A percentile compares a stretch with the other conserved stretches of the same genome.
Evolutionary conservation across 331 rosid genomes (phyloP).

Genomic region (Malus hybrid): DNA sequence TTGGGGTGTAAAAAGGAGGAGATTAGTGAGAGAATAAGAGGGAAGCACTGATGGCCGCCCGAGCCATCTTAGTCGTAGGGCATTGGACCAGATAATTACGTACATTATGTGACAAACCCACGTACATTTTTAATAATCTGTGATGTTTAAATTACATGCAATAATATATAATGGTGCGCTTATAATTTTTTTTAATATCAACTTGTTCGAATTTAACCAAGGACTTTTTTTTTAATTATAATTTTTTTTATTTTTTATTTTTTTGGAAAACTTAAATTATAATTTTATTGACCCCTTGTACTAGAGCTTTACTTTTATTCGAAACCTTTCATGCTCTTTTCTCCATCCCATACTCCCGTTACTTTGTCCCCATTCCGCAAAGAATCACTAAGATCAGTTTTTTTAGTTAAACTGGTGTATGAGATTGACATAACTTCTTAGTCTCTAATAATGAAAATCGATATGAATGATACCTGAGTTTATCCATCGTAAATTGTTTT

Average conservation of each 20-base stretch:
- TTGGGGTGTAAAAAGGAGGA: neutral
- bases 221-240: neutral
- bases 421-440: too few species aligned
- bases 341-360: neutral
- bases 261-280: too few species aligned
- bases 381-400: too few species aligned
- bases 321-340: conserved; percentile 8
- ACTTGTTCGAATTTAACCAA: neutral
- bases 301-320: neutral
- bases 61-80: conserved; percentile 17
- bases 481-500: too few species aligned
- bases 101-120: neutral
- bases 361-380: too few species aligned
- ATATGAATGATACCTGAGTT: too few species aligned
- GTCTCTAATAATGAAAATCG: too few species aligned
- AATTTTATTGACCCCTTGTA: too few species aligned
- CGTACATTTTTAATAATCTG: neutral
- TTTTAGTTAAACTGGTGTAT: too few species aligned
- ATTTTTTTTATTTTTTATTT: too few species aligned
- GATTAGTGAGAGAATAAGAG: neutral
- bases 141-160: neutral
- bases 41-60: conserved; percentile 9
- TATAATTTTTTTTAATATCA: conserved; percentile 1
- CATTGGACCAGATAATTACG: conserved; percentile 27
- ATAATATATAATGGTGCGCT: neutral